Evolutionary conservation across 139 green algal species (phyloP).

Genomic region (Raphidocelis subcapitata): DNA sequence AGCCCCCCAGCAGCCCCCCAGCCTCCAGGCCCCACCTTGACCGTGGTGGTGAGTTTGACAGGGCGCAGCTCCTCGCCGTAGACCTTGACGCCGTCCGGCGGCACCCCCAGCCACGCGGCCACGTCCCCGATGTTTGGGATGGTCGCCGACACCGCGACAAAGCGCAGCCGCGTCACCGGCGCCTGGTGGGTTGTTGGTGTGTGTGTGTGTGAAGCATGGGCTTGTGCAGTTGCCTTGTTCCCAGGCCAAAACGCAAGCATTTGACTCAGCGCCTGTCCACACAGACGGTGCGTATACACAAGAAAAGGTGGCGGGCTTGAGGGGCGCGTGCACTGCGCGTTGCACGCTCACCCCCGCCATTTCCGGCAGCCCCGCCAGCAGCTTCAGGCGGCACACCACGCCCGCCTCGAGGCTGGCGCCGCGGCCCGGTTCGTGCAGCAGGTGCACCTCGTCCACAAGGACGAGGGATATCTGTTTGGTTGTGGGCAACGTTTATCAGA

Average conservation of each 20-base stretch:
- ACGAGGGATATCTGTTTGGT: slow-evolving; percentile 70
- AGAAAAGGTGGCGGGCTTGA: no score
- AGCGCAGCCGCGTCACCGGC: slow-evolving; percentile 69
- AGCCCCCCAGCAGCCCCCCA: background rate
- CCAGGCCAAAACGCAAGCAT: no score
- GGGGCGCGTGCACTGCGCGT: no score
- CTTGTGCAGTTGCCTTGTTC: no score
- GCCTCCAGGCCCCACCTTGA: slow-evolving; percentile 33
- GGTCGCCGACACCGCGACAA: slow-evolving; percentile 84
- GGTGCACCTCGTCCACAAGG: slow-evolving; percentile 93
- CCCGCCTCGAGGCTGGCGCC: slow-evolving; percentile 82
- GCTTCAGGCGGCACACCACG: slow-evolving; percentile 78
- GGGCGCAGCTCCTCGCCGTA: slow-evolving; percentile 89
- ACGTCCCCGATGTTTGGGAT: slow-evolving; percentile 73
- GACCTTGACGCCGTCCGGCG: slow-evolving; percentile 37
- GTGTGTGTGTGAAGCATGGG: no score
- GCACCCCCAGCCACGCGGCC: slow-evolving; percentile 60
- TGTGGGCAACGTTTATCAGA: no score
- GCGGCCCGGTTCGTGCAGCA: slow-evolving; percentile 74
- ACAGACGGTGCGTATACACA: no score
- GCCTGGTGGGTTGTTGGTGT: slow-evolving; percentile 43
- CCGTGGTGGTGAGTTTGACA: slow-evolving; percentile 75
- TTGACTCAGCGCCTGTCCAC: no score
- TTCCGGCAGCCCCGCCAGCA: slow-evolving; percentile 53
- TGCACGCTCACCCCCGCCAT: slow-evolving; percentile 45